phyloP scores from a whole-genome alignment of 2,329 filamentous ascomycete species.

The Exophiala sp. region DNA sequence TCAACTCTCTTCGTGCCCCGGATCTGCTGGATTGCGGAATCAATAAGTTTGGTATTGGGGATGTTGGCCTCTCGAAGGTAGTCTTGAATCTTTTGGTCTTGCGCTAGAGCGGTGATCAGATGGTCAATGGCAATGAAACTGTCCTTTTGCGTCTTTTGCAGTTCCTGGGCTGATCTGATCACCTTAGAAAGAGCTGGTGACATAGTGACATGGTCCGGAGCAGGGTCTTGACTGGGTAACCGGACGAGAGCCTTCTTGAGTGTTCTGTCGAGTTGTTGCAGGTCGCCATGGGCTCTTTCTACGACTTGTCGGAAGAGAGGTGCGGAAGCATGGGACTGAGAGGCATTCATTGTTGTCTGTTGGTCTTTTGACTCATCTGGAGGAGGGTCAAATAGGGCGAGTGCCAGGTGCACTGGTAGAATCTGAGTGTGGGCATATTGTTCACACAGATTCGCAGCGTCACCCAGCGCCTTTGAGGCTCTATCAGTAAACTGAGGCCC shows the following conservation, averaged over 20 bases:
- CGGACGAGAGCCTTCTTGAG: constrained; percentile 91
- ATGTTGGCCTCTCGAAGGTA: constrained; percentile 83
- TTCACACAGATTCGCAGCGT: constrained; percentile 82
- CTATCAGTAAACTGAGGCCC: constrained; percentile 77
- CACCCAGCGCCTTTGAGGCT: constrained; percentile 82
- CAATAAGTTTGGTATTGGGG: constrained; percentile 83
- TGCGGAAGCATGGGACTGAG: constrained; percentile 58
- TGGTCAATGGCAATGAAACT: constrained; percentile 93
- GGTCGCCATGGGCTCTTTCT: constrained; percentile 88
- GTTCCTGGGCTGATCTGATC: constrained; percentile 76
- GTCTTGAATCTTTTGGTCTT: constrained; percentile 71
- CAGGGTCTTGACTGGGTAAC: constrained; percentile 88
- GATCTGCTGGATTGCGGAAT: constrained; percentile 86
- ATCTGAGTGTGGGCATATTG: constrained; percentile 91
- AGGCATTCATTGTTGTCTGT: constrained; percentile 62
- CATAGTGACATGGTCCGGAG: constrained; percentile 81
- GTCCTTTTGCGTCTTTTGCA: constrained; percentile 98
- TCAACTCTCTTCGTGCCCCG: constrained; percentile 91
- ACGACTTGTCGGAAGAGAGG: constrained; percentile 95
- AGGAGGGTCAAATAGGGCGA: constrained; percentile 46
- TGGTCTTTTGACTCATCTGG: constrained; percentile 69
- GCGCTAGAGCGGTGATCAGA: constrained; percentile 77
- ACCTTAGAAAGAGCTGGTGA: constrained; percentile 79
- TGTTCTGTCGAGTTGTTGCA: constrained; percentile 79
- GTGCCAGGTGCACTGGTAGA: constrained; percentile 82